Evolutionary conservation across 2,329 filamentous ascomycete species (phyloP), one percentile per base, ranked within the genome.

Genomic region (Grosmannia clavigera): DNA sequence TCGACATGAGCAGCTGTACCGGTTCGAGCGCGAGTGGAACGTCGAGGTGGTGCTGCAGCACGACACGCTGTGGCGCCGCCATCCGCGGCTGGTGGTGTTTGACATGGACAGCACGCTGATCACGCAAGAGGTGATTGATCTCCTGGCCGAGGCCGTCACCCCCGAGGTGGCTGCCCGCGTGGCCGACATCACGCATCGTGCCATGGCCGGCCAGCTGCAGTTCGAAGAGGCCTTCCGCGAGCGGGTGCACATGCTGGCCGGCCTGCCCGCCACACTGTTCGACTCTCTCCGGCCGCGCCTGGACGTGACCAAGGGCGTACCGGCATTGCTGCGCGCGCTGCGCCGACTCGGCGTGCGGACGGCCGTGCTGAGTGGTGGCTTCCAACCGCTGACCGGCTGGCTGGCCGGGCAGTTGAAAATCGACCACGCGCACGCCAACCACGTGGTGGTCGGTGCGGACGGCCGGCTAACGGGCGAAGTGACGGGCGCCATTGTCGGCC

Each of bases 81-180:
- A 95, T 72, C 92, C 92, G 65, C 83, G 92, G 10, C 78, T 97
- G 12, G 91, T 92, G 3, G 90, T 96, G 38, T 99, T 99, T 69
- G 94, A 99, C 72, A 99, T 99, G 94, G 94, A 99, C 75, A 94
- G 88, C 72, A 99, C 94, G 0, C 81, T 99, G 62, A 97, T 99
- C 70, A 88, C 92, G 59, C 92, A 99, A 72, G 94, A 99, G 75
- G 92, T 96, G 62, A 97, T 99, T 70, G 94, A 99, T 72, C 85
- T 97, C 68, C 86, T 99, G 60, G 94, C 94, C 4, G 85, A 87
- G 59, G 87, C 87, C 46, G 83, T 96, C 67, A 78, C 74, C 55
- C 74, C 81, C 2, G 89, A 90, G 58, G 81, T 95, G n/a, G 84
- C 90, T 66, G 84, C 84, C 58, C 78, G 88, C 67, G 92, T 99